A percentile compares a stretch with the other conserved stretches of the same genome.
Conservation (phyloP, 75 land plant genomes). For the Pinus tabuliformis region DNA sequence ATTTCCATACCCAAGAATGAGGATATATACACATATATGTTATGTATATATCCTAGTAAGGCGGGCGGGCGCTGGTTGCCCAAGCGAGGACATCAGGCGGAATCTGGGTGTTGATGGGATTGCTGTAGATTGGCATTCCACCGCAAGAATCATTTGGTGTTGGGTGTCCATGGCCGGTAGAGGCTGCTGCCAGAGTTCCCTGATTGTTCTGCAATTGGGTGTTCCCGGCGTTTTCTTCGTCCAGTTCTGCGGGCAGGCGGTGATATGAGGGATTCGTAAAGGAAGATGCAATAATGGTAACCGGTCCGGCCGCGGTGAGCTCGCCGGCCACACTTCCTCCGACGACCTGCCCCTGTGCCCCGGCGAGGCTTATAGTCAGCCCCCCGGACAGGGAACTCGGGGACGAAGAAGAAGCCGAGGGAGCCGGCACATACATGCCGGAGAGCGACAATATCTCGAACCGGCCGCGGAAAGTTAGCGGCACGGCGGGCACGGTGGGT, state of each 20-base stretch:
- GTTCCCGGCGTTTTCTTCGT: constrained; percentile 14
- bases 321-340: constrained; percentile 76
- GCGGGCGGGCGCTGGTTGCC: background rate
- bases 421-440: constrained; percentile 26
- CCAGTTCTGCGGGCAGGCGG: constrained; percentile 56
- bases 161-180: background rate
- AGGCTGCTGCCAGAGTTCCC: background rate
- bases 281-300: constrained; percentile 66
- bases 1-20: too few species aligned
- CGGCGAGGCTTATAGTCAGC: constrained; percentile 74
- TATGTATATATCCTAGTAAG: background rate
- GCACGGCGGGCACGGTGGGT: constrained; percentile 49
- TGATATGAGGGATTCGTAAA: constrained; percentile 72
- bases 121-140: constrained; percentile 4
- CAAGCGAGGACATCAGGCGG: constrained; percentile 6
- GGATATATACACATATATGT: too few species aligned
- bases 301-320: constrained; percentile 65
- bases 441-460: constrained; percentile 85
- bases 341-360: constrained; percentile 83
- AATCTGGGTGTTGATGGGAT: constrained; percentile 3
- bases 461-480: constrained; percentile 88
- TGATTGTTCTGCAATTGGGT: background rate
- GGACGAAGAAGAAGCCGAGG: constrained; percentile 8
- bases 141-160: background rate
- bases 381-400: constrained; percentile 20